These are phyloP conservation scores for Neoboletus subvelutipes DNA, from an alignment of 768 basidiomycete species.

Conservation along the genomic window DNA sequence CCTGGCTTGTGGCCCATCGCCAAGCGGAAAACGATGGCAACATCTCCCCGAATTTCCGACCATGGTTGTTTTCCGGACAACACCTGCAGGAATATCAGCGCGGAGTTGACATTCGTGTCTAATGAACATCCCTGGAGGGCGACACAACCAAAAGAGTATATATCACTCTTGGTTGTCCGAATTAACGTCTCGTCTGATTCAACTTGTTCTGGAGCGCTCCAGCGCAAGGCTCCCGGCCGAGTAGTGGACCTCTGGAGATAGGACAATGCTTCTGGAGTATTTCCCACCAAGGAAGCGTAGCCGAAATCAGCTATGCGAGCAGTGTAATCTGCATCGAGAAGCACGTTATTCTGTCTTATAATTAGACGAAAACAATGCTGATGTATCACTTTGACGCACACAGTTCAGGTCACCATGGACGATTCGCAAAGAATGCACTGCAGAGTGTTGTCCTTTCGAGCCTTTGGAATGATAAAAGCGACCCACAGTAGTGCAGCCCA, in stretches of 20 bases:
- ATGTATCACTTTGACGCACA: constrained; percentile 1
- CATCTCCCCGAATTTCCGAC: constrained; percentile 1
- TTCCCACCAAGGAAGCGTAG: constrained; percentile 12
- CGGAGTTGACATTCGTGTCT: accelerated
- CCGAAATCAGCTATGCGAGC: constrained; percentile 45
- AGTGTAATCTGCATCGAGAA: constrained; percentile 16
- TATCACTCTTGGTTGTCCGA: neutral
- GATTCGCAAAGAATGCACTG: neutral
- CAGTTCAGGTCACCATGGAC: constrained; percentile 1
- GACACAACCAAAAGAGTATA: constrained; percentile 31
- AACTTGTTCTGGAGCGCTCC: constrained; percentile 40
- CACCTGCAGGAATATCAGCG: constrained; percentile 18
- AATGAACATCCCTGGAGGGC: constrained; percentile 21
- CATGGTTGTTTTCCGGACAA: constrained; percentile 17
- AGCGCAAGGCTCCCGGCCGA: constrained; percentile 39
- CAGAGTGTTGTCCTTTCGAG: neutral
- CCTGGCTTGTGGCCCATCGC: neutral
- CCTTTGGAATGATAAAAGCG: neutral
- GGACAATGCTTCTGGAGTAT: neutral
- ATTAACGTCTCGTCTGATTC: constrained; percentile 7
- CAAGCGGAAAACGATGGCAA: constrained; percentile 7
- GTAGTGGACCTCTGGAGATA: constrained; percentile 24
- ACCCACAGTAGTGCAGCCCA: constrained; percentile 13
- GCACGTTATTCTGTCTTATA: no score
- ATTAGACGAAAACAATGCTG: constrained; percentile 14